Conservation (phyloP, 2,329 filamentous ascomycete genomes). For the Colletotrichum orchidophilum region DNA sequence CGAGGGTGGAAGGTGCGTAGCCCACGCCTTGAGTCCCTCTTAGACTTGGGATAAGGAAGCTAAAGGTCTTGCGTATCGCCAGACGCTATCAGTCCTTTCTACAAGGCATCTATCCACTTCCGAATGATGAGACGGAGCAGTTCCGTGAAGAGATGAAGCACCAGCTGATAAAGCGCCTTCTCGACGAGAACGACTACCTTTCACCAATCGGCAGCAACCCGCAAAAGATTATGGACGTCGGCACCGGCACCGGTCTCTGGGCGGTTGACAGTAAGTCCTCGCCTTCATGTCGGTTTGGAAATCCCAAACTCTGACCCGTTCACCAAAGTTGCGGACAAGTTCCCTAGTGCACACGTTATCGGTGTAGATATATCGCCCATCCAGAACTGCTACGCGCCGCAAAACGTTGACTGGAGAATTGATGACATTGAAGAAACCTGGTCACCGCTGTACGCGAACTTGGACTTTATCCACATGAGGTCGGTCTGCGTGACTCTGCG, state of each 20-base stretch:
- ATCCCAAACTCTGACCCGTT: constrained; percentile 6
- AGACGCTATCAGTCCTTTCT: constrained; percentile 61
- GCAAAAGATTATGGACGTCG: constrained; percentile 60
- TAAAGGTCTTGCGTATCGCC: neutral
- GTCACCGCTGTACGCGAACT: constrained; percentile 45
- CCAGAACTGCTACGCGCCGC: constrained; percentile 59
- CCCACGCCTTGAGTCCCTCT: neutral
- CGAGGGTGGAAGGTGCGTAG: constrained; percentile 34
- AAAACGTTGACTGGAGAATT: constrained; percentile 65
- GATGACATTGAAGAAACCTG: constrained; percentile 52
- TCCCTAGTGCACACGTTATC: constrained; percentile 55
- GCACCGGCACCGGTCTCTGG: constrained; percentile 64
- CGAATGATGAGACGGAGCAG: constrained; percentile 63
- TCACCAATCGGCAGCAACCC: constrained; percentile 55
- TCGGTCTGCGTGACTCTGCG: constrained; percentile 60
- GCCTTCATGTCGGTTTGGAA: neutral
- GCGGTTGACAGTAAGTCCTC: constrained; percentile 57
- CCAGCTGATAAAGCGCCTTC: constrained; percentile 56
- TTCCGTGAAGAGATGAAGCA: constrained; percentile 60
- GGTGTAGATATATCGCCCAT: constrained; percentile 56
- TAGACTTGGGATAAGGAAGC: neutral
- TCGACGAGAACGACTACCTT: constrained; percentile 52
- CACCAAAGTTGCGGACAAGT: constrained; percentile 53
- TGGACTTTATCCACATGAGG: constrained; percentile 65
- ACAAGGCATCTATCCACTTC: constrained; percentile 57